A percentile compares a stretch with the other conserved stretches of the same genome.
Evolutionary conservation across 2,329 filamentous ascomycete species (phyloP).

Genomic region (Penicillium aurantiogriseum): DNA sequence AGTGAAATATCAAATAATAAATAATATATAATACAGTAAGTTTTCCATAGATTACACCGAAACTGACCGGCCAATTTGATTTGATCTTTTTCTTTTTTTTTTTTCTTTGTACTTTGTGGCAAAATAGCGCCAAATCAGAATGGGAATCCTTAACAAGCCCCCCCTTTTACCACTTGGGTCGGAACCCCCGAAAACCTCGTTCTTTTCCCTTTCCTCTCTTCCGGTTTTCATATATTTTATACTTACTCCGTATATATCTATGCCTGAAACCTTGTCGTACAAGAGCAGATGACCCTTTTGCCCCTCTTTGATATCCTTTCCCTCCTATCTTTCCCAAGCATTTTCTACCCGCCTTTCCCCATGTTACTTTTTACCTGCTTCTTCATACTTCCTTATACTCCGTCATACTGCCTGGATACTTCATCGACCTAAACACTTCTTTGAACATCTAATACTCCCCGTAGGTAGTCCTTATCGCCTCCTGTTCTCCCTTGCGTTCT

Average conservation of each 20-base stretch:
- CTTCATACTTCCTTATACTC: slow-evolving; percentile 5
- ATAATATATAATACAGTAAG: no score
- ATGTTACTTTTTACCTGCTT: slow-evolving; percentile 9
- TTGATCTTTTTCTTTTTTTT: no score
- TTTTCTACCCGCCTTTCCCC: slow-evolving; percentile 6
- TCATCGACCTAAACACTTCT: not conserved
- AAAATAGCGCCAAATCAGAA: slow-evolving; percentile 24
- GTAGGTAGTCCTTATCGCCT: not conserved
- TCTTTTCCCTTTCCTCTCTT: not conserved
- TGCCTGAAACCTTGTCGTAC: slow-evolving; percentile 1
- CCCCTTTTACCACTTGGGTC: slow-evolving; percentile 11
- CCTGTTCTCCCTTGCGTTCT: not conserved
- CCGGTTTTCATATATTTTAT: not conserved
- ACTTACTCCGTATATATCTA: not conserved
- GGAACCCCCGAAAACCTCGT: not conserved
- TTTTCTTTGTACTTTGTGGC: slow-evolving; percentile 14
- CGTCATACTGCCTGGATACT: not conserved
- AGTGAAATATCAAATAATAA: no score
- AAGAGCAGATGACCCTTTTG: slow-evolving; percentile 7
- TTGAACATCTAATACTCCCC: not conserved
- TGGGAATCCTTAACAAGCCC: slow-evolving; percentile 10
- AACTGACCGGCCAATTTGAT: no score
- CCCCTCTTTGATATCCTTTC: slow-evolving; percentile 5
- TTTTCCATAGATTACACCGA: no score
- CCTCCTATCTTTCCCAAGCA: slow-evolving; percentile 1